Percentiles rank a stretch among this genome's conserved stretches.
Evolutionary conservation across 192 early-diverging fungal species (phyloP).

Genomic region (Coemansia sp.): DNA sequence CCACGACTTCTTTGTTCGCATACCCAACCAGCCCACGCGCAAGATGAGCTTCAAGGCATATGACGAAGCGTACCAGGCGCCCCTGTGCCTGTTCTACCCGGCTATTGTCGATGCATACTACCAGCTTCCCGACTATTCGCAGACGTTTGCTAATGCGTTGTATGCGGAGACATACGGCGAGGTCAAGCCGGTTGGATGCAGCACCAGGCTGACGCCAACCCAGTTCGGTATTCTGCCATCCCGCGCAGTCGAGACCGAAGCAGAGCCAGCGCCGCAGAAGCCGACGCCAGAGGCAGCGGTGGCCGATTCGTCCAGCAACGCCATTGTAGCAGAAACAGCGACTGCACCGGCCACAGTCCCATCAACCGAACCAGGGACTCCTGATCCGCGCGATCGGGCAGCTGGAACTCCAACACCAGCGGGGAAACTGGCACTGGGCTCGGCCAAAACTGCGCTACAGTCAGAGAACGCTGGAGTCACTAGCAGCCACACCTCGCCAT

Average conservation of each 20-base stretch:
- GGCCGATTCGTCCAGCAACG: neutral
- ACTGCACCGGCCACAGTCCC: slow-evolving; percentile 33
- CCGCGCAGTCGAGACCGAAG: slow-evolving; percentile 12
- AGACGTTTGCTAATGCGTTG: slow-evolving; percentile 23
- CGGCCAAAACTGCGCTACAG: slow-evolving; percentile 10
- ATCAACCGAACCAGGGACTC: slow-evolving; percentile 21
- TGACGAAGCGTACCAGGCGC: slow-evolving; percentile 78
- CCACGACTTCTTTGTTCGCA: slow-evolving; percentile 78
- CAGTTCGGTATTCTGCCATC: slow-evolving; percentile 46
- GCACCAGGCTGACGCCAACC: slow-evolving; percentile 19
- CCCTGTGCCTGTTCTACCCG: slow-evolving; percentile 67
- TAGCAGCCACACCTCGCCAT: slow-evolving; percentile 10
- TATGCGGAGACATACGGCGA: slow-evolving; percentile 15
- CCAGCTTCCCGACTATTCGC: slow-evolving; percentile 35
- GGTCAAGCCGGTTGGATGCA: slow-evolving; percentile 1
- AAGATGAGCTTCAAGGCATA: slow-evolving; percentile 85
- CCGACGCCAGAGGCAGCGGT: neutral
- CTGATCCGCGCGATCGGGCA: slow-evolving; percentile 14
- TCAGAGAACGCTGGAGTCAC: neutral
- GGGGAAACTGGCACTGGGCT: neutral
- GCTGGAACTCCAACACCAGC: neutral
- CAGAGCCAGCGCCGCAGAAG: neutral
- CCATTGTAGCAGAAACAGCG: slow-evolving; percentile 9
- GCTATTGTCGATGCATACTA: slow-evolving; percentile 40
- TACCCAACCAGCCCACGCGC: slow-evolving; percentile 62